Conservation (phyloP, 331 rosid species). For the Acacia concinna region DNA sequence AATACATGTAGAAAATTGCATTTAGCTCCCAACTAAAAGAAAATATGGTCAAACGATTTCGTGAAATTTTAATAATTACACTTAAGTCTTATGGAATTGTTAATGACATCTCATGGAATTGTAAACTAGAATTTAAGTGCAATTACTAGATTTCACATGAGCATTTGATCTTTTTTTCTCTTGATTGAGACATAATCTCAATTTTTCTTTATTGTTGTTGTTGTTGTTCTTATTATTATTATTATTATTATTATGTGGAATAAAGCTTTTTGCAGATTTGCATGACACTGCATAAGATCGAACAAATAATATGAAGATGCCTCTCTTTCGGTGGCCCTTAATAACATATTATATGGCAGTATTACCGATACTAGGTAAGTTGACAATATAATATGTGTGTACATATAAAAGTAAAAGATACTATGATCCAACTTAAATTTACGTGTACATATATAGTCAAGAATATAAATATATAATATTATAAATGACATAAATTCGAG, state of each 20-base stretch:
- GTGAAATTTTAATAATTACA: too few species aligned
- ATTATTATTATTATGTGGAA: neutral
- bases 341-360: neutral
- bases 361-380: neutral
- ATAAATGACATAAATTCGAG: neutral
- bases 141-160: too few species aligned
- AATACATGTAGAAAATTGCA: too few species aligned
- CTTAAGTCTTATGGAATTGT: too few species aligned
- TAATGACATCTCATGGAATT: too few species aligned
- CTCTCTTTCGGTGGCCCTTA: neutral
- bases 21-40: too few species aligned
- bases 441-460: neutral
- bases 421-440: neutral
- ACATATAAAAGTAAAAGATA: neutral
- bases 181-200: too few species aligned
- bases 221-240: too few species aligned
- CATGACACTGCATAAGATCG: neutral
- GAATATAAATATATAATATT: neutral
- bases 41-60: too few species aligned
- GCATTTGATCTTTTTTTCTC: too few species aligned
- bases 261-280: neutral
- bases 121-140: too few species aligned
- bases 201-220: too few species aligned
- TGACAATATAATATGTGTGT: neutral
- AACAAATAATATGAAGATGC: neutral